A percentile compares a stretch with the other conserved stretches of the same genome.
These are phyloP conservation scores for Dioscorea dumetorum DNA, from an alignment of 106 monocot species.

Conservation along the genomic window DNA sequence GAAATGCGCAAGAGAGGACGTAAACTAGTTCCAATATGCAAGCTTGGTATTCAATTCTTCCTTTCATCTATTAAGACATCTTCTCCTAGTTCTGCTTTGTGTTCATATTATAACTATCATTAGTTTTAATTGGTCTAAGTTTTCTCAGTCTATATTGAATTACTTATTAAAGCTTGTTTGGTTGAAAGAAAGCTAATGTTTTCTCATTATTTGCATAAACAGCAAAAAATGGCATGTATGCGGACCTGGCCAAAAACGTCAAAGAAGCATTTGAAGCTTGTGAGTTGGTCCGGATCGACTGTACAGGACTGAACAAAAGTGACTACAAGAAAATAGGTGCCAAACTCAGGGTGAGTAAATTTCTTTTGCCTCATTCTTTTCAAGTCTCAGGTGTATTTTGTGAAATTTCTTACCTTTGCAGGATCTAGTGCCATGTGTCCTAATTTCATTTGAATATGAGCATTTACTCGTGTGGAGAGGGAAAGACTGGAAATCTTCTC, in stretches of 20 bases:
- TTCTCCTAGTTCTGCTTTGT: not conserved
- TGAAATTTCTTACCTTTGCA: conserved; percentile 19
- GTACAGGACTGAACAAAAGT: conserved; percentile 70
- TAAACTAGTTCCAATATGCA: conserved; percentile 66
- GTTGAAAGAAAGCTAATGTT: not conserved
- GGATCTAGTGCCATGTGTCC: conserved; percentile 86
- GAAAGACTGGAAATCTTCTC: conserved; percentile 77
- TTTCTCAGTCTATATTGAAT: too few species aligned
- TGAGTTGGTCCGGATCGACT: conserved; percentile 75
- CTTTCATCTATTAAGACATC: not conserved
- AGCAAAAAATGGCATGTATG: conserved; percentile 94
- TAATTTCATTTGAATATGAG: conserved; percentile 83
- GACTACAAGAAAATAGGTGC: conserved; percentile 91
- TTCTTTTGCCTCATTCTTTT: not conserved
- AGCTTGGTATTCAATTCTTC: conserved; percentile 54
- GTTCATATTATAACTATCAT: not conserved
- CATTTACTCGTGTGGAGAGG: conserved; percentile 99
- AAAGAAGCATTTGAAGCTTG: conserved; percentile 89
- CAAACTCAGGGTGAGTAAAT: conserved; percentile 68
- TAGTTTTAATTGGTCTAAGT: not conserved
- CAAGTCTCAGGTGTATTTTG: not conserved
- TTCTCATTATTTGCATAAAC: conserved; percentile 8
- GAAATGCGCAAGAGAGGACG: conserved; percentile 84
- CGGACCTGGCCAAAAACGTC: conserved; percentile 55
- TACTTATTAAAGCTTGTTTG: not conserved